phyloP scores from a whole-genome alignment of 2,329 filamentous ascomycete genomes.

The Karstenula rhodostoma region DNA sequence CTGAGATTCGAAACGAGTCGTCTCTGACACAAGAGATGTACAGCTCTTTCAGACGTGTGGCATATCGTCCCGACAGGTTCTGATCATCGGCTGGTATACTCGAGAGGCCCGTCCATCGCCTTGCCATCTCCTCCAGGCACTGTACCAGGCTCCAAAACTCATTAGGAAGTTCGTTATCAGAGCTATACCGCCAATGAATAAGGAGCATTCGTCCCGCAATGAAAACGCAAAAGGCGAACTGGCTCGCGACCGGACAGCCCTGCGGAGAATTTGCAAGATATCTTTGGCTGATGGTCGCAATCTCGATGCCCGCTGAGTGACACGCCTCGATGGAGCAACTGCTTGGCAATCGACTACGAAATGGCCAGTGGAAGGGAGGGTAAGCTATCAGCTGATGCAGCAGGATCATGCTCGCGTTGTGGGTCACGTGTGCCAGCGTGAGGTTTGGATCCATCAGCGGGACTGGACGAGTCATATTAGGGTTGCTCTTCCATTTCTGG shows the following conservation, averaged over 20 bases:
- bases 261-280: constrained; percentile 24
- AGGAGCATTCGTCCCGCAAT: constrained; percentile 30
- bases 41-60: constrained; percentile 20
- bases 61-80: constrained; percentile 22
- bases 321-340: constrained; percentile 27
- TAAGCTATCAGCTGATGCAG: constrained; percentile 29
- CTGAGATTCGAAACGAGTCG: constrained; percentile 18
- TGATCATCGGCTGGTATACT: not conserved
- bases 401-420: constrained; percentile 29
- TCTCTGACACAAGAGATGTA: constrained; percentile 19
- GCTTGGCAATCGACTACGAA: constrained; percentile 24
- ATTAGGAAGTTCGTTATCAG: constrained; percentile 16
- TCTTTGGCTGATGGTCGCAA: constrained; percentile 30
- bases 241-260: constrained; percentile 22
- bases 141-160: constrained; percentile 30
- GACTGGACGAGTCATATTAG: constrained; percentile 27
- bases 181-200: constrained; percentile 25
- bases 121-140: constrained; percentile 29
- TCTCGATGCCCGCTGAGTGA: constrained; percentile 25
- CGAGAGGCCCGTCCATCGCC: constrained; percentile 19
- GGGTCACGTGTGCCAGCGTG: constrained; percentile 29
- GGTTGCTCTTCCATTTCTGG: constrained; percentile 34
- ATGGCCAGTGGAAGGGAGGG: constrained; percentile 24
- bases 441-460: constrained; percentile 29
- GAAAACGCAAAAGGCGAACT: constrained; percentile 30